Conservation (phyloP, 2,329 filamentous ascomycete genomes). For the Fusarium continuum region DNA sequence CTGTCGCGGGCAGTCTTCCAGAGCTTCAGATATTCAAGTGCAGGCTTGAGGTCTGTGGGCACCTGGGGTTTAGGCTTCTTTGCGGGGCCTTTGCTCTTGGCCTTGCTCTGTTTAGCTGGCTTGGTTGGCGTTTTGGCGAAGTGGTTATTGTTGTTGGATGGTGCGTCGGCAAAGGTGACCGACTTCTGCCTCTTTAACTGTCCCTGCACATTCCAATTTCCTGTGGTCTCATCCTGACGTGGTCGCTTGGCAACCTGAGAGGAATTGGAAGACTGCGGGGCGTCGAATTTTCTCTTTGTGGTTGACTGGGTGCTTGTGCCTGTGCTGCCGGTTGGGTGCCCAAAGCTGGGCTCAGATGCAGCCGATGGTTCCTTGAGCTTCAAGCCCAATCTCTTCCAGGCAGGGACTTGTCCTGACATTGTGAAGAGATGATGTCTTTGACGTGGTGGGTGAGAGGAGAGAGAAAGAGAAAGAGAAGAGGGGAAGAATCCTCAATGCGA, state of each 20-base stretch:
- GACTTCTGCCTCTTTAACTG: slow-evolving; percentile 56
- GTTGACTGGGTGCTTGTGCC: slow-evolving; percentile 38
- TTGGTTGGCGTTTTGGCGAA: slow-evolving; percentile 48
- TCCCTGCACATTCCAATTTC: slow-evolving; percentile 41
- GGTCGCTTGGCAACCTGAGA: slow-evolving; percentile 48
- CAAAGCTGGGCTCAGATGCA: slow-evolving; percentile 49
- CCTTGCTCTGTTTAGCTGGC: slow-evolving; percentile 45
- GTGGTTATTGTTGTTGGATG: slow-evolving; percentile 43
- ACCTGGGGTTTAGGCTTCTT: slow-evolving; percentile 53
- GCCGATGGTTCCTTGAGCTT: slow-evolving; percentile 62
- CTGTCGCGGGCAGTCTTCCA: slow-evolving; percentile 74
- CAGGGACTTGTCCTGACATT: slow-evolving; percentile 62
- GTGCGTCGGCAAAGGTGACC: slow-evolving; percentile 59
- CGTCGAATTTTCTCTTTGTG: slow-evolving; percentile 54
- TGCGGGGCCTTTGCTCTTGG: slow-evolving; percentile 49
- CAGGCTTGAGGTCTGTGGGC: slow-evolving; percentile 63
- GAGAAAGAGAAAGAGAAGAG: slow-evolving; percentile 1
- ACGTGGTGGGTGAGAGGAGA: slow-evolving; percentile 2
- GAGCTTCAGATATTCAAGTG: slow-evolving; percentile 78
- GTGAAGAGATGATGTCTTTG: slow-evolving; percentile 34
- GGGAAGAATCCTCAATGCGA: not conserved
- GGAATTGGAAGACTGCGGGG: slow-evolving; percentile 47
- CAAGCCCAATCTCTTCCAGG: slow-evolving; percentile 71
- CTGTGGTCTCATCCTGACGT: slow-evolving; percentile 45
- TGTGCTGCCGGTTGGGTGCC: slow-evolving; percentile 50